Conservation (phyloP, 75 land plant species). For the Chamaecyparis obtusa region DNA sequence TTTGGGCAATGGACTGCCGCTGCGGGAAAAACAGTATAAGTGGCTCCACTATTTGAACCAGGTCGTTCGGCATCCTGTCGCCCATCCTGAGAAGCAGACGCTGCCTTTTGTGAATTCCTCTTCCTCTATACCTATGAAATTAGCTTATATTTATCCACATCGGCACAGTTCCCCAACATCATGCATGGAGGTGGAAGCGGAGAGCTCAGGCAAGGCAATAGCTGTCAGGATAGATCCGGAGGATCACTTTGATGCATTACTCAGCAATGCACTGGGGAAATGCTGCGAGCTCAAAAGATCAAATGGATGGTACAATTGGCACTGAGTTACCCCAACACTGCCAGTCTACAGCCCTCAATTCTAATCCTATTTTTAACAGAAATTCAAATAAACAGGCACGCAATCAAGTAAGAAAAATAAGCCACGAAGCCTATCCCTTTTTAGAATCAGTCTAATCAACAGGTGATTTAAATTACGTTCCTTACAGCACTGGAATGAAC, state of each 20-base stretch:
- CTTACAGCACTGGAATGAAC: no score
- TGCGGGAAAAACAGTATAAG: not conserved
- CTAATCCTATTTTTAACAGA: not conserved
- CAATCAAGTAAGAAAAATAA: not conserved
- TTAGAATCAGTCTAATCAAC: no score
- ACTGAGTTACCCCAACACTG: conserved; percentile 1
- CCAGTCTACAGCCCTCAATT: conserved; percentile 16
- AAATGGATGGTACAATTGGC: not conserved
- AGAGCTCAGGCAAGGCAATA: not conserved
- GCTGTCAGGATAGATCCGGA: not conserved
- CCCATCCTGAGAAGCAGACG: conserved; percentile 8
- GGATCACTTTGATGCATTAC: not conserved
- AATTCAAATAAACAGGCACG: not conserved
- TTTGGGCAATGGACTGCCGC: conserved; percentile 26
- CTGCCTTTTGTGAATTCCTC: not conserved
- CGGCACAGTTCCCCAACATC: not conserved
- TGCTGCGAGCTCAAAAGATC: not conserved
- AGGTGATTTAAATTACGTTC: no score
- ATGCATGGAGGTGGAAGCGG: not conserved
- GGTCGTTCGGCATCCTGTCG: conserved; percentile 5
- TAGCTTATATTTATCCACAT: not conserved
- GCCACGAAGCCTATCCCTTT: no score
- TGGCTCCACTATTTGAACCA: conserved; percentile 34
- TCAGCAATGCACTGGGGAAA: not conserved
- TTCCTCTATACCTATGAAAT: not conserved